Percentiles rank a stretch among this genome's conserved stretches.
phyloP scores from a whole-genome alignment of 2,329 filamentous ascomycete genomes.

The Xenoacremonium recifei region DNA sequence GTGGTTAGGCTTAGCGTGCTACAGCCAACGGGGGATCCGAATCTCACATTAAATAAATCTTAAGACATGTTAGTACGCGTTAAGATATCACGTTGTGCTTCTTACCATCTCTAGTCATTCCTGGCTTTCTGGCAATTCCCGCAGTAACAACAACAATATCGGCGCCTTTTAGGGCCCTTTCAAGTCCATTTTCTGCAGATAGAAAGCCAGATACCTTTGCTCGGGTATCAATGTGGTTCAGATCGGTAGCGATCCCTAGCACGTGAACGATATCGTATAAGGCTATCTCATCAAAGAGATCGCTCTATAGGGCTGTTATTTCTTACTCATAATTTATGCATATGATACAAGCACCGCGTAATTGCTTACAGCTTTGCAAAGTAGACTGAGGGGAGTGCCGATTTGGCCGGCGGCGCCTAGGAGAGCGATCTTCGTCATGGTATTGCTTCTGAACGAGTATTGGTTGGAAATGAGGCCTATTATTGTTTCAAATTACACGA shows the following conservation, averaged over 20 bases:
- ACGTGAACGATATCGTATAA: conserved; percentile 14
- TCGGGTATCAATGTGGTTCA: conserved; percentile 79
- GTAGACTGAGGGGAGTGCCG: too few relatives aligned
- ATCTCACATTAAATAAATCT: too few relatives aligned
- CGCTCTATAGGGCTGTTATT: neutral
- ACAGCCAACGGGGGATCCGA: too few relatives aligned
- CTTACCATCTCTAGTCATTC: conserved; percentile 69
- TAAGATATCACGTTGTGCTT: conserved; percentile 44
- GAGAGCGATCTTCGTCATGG: too few relatives aligned
- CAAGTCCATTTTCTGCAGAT: conserved; percentile 60
- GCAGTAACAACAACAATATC: conserved; percentile 77
- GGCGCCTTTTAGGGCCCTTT: conserved; percentile 61
- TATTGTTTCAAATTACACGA: too few relatives aligned
- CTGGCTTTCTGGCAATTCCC: conserved; percentile 76
- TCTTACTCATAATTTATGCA: neutral
- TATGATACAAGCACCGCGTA: conserved; percentile 5
- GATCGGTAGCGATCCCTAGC: conserved; percentile 70
- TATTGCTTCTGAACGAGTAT: too few relatives aligned
- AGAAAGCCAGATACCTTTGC: conserved; percentile 70
- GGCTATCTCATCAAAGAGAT: conserved; percentile 10
- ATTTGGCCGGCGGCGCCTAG: too few relatives aligned
- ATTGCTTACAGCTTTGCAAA: too few relatives aligned
- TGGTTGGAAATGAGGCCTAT: too few relatives aligned
- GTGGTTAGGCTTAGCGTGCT: too few relatives aligned
- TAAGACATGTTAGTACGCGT: too few relatives aligned